These are phyloP conservation scores for Alternaria brassicae DNA, from an alignment of 2,329 filamentous ascomycete species.

Conservation along the genomic window DNA sequence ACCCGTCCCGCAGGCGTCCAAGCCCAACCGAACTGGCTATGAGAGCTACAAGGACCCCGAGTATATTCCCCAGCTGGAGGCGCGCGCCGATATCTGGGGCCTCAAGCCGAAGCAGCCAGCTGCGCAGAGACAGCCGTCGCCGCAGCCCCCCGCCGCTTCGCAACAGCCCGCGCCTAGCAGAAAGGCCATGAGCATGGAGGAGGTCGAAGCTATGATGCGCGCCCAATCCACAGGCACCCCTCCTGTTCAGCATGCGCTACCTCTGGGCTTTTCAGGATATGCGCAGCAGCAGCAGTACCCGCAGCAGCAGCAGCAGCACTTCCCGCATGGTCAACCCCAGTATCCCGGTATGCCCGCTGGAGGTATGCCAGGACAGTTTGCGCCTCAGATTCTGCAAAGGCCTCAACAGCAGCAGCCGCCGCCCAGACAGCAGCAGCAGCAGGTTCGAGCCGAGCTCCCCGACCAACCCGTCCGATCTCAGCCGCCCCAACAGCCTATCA, in stretches of 20 bases:
- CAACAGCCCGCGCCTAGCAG: constrained; percentile 51
- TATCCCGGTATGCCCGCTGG: constrained; percentile 39
- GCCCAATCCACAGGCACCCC: constrained; percentile 63
- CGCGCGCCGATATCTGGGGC: constrained; percentile 93
- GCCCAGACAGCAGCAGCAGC: constrained; percentile 48
- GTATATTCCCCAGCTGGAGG: constrained; percentile 87
- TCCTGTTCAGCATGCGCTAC: constrained; percentile 41
- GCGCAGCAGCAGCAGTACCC: constrained; percentile 25
- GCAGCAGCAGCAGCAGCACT: constrained; percentile 21
- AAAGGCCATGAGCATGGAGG: constrained; percentile 94
- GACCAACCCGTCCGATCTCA: constrained; percentile 41
- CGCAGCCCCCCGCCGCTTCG: constrained; percentile 24
- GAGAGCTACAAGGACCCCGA: constrained; percentile 88
- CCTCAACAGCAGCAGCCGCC: constrained; percentile 53
- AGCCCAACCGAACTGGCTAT: constrained; percentile 80
- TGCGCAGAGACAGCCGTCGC: constrained; percentile 41
- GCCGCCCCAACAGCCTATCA: constrained; percentile 42
- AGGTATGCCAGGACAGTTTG: constrained; percentile 54
- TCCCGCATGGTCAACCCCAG: constrained; percentile 39
- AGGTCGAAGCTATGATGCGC: constrained; percentile 93
- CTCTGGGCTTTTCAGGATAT: constrained; percentile 23
- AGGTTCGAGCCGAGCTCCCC: constrained; percentile 55
- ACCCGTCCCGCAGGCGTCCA: constrained; percentile 55
- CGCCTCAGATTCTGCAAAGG: constrained; percentile 58
- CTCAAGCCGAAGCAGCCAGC: constrained; percentile 67